Base-by-base conservation (phyloP, 768 basidiomycete species). In the Mycena albidolilacea region DNA sequence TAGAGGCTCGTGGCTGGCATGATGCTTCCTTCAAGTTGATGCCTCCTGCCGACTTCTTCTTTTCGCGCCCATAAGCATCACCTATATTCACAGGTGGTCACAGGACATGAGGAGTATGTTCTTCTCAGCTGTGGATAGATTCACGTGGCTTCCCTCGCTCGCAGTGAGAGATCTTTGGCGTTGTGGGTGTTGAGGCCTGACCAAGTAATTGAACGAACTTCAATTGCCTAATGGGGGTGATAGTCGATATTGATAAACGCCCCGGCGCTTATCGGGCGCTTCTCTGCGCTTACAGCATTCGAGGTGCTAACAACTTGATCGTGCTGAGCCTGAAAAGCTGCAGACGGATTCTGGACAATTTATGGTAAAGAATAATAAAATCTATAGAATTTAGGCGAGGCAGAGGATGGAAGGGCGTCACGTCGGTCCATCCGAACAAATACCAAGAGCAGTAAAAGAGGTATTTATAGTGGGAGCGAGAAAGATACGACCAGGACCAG, bases 1-100 rank as follows among this genome's bases (percentile, higher is more conserved):
- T 38, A 17, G 1, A 12, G 37, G 9, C 39, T 55, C 64, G 64
- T 65, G 64, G 64, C 64, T 55, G 52, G 8, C 39, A 21, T 41
- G 39, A 41, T 41, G 30, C 39, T 15, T n/a, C 19, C 19, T n/a
- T 23, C 30, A 30, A 30, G 30, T 30, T 30, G 30, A 30, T 30
- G 30, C 30, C 30, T 30, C 30, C 30, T 30, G 30, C 30, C 30
- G 30, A 48, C 12, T 48, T 43, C 48, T n/a, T 17, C 7, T n/a
- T n/a, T 17, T 50, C 6, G 19, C 10, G 6, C 44, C 17, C 12
- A 19, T 12, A 9, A 59, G 23, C 17, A 10, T n/a, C 38, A n/a
- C 58, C n/a, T 15, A 38, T 7, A 38, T 60, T 43, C 41, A 11
- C 41, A 43, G 39, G 5, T 43, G 41, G 23, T 41, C 21, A 43